Conservation (phyloP, 2,329 filamentous ascomycete genomes). For the Davidsoniella australis region DNA sequence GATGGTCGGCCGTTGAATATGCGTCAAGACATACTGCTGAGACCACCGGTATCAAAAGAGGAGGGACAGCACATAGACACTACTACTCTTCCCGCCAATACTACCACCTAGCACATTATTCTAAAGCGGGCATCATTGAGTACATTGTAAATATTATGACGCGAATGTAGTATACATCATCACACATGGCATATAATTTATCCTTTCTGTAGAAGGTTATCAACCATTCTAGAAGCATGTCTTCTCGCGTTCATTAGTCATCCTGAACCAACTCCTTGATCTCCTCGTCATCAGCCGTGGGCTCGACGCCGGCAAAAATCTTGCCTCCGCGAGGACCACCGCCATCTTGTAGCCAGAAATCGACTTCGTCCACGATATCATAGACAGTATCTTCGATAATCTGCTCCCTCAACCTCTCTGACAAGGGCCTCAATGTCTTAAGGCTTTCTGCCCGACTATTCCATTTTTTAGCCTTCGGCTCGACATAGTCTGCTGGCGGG, state of each 20-base stretch:
- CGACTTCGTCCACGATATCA: conserved; percentile 86
- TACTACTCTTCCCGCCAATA: too few species aligned
- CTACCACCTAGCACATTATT: too few species aligned
- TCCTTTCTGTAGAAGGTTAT: neutral
- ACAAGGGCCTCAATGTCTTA: conserved; percentile 3
- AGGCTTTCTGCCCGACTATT: neutral
- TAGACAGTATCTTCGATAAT: conserved; percentile 88
- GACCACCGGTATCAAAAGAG: too few species aligned
- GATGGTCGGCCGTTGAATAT: conserved; percentile 50
- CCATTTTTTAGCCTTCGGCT: conserved; percentile 19
- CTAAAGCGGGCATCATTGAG: too few species aligned
- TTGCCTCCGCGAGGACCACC: conserved; percentile 30
- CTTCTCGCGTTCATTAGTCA: conserved; percentile 23
- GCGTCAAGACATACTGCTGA: neutral
- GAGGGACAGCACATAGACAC: too few species aligned
- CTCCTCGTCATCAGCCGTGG: conserved; percentile 33
- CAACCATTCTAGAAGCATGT: neutral
- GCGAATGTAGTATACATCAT: too few species aligned
- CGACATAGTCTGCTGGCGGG: conserved; percentile 46
- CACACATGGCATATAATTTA: too few species aligned
- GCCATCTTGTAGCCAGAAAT: conserved; percentile 65
- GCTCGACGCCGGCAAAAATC: conserved; percentile 27
- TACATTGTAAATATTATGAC: too few species aligned
- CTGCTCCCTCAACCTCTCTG: conserved; percentile 73
- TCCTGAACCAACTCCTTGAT: conserved; percentile 51